Conservation (phyloP, 495 filamentous ascomycete species). For the Neurospora sp. region DNA sequence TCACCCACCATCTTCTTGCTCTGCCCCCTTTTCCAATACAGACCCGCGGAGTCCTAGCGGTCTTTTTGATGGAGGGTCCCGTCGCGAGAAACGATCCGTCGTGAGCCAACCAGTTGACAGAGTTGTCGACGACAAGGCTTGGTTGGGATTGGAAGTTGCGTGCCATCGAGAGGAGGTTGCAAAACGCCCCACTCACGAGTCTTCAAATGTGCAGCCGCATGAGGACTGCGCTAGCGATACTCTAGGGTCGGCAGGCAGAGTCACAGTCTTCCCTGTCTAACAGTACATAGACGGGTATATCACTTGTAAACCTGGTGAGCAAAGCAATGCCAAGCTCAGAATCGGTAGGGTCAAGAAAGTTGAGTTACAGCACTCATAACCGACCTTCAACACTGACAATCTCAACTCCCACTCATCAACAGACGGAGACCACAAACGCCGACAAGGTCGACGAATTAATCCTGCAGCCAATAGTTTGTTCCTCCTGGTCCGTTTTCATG, state of each 20-base stretch:
- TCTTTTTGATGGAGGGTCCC: neutral
- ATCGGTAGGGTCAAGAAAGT: too few species aligned
- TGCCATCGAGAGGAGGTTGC: neutral
- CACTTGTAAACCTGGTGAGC: too few species aligned
- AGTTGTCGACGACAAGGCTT: neutral
- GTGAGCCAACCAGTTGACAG: neutral
- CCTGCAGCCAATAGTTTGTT: neutral
- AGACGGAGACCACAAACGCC: neutral
- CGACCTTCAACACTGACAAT: neutral
- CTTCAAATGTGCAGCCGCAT: neutral
- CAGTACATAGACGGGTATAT: too few species aligned
- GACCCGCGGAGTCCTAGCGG: neutral
- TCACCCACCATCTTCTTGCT: neutral
- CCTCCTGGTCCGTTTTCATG: neutral
- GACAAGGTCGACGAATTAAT: neutral
- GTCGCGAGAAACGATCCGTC: neutral
- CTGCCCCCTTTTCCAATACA: neutral
- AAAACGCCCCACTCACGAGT: neutral
- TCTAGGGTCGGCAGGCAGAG: neutral
- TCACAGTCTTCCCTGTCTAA: too few species aligned
- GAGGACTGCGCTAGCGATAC: neutral
- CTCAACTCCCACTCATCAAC: neutral
- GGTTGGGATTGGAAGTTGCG: neutral
- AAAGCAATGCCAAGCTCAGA: too few species aligned
- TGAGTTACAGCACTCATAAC: too few species aligned